phyloP scores from a whole-genome alignment of 495 filamentous ascomycete species.

The Stereocaulon alpinum region DNA sequence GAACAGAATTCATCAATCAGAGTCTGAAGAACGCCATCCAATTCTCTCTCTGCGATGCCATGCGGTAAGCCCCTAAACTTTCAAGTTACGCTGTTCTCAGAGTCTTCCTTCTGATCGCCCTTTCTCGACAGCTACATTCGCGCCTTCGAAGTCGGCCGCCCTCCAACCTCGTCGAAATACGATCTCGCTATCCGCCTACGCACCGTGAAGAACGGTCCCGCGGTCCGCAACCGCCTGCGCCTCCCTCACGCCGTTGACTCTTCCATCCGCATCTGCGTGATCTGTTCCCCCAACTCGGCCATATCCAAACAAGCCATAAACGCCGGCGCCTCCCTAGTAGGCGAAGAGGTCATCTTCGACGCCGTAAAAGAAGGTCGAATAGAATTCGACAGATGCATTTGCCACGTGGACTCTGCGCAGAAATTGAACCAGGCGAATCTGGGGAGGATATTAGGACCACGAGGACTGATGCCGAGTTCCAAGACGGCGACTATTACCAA shows the following conservation, averaged over 20 bases:
- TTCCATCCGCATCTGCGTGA: constrained; percentile 74
- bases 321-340: constrained; percentile 70
- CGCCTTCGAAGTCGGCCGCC: constrained; percentile 79
- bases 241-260: constrained; percentile 84
- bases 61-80: constrained; percentile 51
- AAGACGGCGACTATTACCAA: constrained; percentile 83
- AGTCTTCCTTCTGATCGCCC: not conserved
- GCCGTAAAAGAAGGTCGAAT: constrained; percentile 62
- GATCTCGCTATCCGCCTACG: constrained; percentile 72
- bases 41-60: constrained; percentile 80
- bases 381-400: constrained; percentile 81
- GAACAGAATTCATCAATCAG: constrained; percentile 50
- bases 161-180: constrained; percentile 67
- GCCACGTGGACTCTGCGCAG: constrained; percentile 63
- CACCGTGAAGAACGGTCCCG: constrained; percentile 69
- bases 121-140: constrained; percentile 61
- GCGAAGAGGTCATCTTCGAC: constrained; percentile 77
- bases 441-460: constrained; percentile 74
- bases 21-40: constrained; percentile 53
- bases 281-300: constrained; percentile 67
- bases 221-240: constrained; percentile 75
- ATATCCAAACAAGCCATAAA: constrained; percentile 56
- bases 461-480: constrained; percentile 79
- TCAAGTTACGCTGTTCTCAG: not conserved
- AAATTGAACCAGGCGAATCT: constrained; percentile 67